Conservation (phyloP, 257 asterid species). For the Solanum pimpinellifolium region DNA sequence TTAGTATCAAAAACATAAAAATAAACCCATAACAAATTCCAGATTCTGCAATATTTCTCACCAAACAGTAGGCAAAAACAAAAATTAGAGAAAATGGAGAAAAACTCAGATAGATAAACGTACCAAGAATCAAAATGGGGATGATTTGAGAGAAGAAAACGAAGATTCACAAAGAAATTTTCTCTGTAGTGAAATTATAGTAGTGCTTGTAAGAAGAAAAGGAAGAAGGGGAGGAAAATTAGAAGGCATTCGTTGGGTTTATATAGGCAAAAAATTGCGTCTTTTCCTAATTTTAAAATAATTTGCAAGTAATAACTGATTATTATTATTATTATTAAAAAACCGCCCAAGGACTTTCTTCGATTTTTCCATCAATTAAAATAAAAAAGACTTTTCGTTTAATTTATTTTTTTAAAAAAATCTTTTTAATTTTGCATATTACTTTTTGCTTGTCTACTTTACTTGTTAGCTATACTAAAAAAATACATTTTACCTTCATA, state of each 20-base stretch:
- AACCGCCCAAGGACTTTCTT: neutral
- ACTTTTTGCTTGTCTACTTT: too few relatives aligned
- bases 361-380: neutral
- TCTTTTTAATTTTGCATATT: neutral
- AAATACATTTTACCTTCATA: too few relatives aligned
- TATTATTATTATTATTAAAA: neutral
- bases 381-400: neutral
- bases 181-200: neutral
- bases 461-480: too few relatives aligned
- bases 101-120: neutral
- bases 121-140: slow-evolving; percentile 1
- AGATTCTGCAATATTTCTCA: neutral
- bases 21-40: neutral
- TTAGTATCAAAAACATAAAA: neutral
- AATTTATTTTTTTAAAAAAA: too few relatives aligned
- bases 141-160: neutral
- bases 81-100: neutral
- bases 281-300: neutral
- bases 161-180: neutral
- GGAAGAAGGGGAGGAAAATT: slow-evolving; percentile 17
- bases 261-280: slow-evolving; percentile 17
- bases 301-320: neutral
- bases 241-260: neutral
- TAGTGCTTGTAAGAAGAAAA: neutral
- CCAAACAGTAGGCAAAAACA: neutral